These are phyloP conservation scores for Boletus insuetus DNA, from an alignment of 768 basidiomycete genomes.

Conservation along the genomic window DNA sequence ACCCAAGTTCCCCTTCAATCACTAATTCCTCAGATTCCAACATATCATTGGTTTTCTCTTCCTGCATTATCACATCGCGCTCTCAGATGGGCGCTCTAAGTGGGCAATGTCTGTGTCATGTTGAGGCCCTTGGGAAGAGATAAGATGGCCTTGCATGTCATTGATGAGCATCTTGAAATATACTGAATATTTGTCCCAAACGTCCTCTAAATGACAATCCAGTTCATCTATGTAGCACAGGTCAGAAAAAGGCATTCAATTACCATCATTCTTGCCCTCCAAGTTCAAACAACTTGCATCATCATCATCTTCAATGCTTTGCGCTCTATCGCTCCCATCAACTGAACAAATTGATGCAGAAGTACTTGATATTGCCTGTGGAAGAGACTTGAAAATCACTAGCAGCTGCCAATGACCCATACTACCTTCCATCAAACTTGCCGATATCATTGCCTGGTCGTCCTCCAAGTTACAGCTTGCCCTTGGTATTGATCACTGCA, in stretches of 20 bases:
- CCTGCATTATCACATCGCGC: conserved; percentile 50
- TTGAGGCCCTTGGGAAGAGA: background rate
- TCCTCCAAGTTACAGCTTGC: conserved; percentile 73
- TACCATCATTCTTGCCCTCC: conserved; percentile 63
- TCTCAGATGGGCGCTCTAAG: conserved; percentile 70
- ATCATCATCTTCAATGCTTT: conserved; percentile 57
- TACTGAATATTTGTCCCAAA: conserved; percentile 87
- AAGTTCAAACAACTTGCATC: conserved; percentile 54
- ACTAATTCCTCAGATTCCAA: conserved; percentile 52
- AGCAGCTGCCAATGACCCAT: conserved; percentile 66
- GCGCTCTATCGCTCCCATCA: conserved; percentile 40
- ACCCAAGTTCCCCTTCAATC: conserved; percentile 81
- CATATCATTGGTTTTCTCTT: conserved; percentile 25
- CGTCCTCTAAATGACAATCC: conserved; percentile 57
- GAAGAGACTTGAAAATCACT: conserved; percentile 73
- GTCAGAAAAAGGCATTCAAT: conserved; percentile 4
- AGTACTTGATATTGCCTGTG: conserved; percentile 72
- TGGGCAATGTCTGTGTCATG: background rate
- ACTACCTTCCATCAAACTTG: conserved; percentile 69
- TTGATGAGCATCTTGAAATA: conserved; percentile 84
- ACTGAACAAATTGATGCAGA: background rate
- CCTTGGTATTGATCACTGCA: conserved; percentile 57
- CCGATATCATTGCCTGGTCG: conserved; percentile 53
- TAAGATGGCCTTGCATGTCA: conserved; percentile 47
- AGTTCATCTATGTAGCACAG: background rate